Percentiles rank a stretch among this genome's conserved stretches.
These are phyloP conservation scores for Aspergillus biplanus DNA, from an alignment of 495 filamentous ascomycete species.

Conservation along the genomic window DNA sequence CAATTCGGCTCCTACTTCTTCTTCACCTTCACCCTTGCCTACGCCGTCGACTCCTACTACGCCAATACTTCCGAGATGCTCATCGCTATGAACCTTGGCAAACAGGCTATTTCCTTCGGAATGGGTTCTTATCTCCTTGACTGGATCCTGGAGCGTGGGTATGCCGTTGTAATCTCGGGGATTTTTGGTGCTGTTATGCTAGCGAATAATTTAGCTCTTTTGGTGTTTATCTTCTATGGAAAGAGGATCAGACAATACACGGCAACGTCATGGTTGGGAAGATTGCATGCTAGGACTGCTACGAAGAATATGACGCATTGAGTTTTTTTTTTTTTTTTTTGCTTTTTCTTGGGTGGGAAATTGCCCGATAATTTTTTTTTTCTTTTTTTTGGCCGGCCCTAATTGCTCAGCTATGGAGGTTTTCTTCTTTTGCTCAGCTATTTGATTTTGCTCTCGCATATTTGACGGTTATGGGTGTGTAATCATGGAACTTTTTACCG, in stretches of 20 bases:
- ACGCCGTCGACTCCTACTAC: constrained; percentile 62
- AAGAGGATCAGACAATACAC: constrained; percentile 58
- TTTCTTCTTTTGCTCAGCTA: too few species aligned
- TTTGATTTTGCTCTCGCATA: too few species aligned
- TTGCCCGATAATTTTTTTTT: background rate
- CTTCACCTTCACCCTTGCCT: constrained; percentile 63
- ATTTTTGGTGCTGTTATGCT: constrained; percentile 58
- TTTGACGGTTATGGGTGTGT: too few species aligned
- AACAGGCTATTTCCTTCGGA: constrained; percentile 65
- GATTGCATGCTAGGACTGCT: constrained; percentile 48
- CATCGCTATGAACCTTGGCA: constrained; percentile 71
- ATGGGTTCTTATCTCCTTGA: constrained; percentile 61
- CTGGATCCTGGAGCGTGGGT: constrained; percentile 61
- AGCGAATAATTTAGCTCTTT: constrained; percentile 57
- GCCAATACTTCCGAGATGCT: constrained; percentile 64
- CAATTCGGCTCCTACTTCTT: constrained; percentile 59
- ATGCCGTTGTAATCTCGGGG: constrained; percentile 60
- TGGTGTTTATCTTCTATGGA: constrained; percentile 60
- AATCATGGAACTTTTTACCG: too few species aligned
- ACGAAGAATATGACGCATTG: constrained; percentile 44
- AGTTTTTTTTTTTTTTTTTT: background rate
- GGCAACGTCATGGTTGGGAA: constrained; percentile 55
- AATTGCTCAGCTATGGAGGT: too few species aligned
- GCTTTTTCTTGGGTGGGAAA: background rate
- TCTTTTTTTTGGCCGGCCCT: too few species aligned